Evolutionary conservation across 2,329 filamentous ascomycete species (phyloP), one percentile per base, ranked within the genome.

Genomic region (Trichoderma afroharzianum): DNA sequence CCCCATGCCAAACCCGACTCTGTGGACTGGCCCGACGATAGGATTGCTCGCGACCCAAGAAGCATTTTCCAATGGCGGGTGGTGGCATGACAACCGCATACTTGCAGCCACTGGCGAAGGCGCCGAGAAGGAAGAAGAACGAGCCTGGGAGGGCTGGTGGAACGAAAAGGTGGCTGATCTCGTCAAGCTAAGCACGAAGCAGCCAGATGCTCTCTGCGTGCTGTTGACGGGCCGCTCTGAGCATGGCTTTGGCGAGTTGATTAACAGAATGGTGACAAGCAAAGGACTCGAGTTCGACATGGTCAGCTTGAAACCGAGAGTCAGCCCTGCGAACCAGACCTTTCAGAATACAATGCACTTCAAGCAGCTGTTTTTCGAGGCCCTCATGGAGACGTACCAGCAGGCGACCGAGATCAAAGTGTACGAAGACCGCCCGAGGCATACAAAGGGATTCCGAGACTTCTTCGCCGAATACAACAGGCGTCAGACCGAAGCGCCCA

Each of bases 61-160:
- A 74, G 86, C 88, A 67, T 93, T 98, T 76, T 84, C 90, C 73
- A 92, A 92, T 75, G 95, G 95, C 75, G 94, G 95, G 74, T 99
- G 96, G 96, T 99, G 96, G 96, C 96, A 99, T 81, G 95, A 98
- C 78, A 88, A 90, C 57, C 90, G 89, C 74, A 95, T 99, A 73
- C 89, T 99, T 28, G 90, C 92, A 12, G 91, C 95, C 2, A 97
- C 94, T 1, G 96, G 96, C 67, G 88, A 94, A 71, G 96, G 96
- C 18, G 80, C 91, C 6, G 93, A 93, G 66, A 88, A 88, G 71
- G 96, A 98, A 82, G 95, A 98, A 80, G 85, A 88, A 55, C 90
- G 90, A 28, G 95, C 88, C 11, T 99, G 95, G 95, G 85, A 92
- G 71, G 94, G 94, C 43, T 98, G 93, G 92, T 99, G 96, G 96